Conservation (phyloP, 1,139 yeast genomes). For the Kodamaea derodonti region DNA sequence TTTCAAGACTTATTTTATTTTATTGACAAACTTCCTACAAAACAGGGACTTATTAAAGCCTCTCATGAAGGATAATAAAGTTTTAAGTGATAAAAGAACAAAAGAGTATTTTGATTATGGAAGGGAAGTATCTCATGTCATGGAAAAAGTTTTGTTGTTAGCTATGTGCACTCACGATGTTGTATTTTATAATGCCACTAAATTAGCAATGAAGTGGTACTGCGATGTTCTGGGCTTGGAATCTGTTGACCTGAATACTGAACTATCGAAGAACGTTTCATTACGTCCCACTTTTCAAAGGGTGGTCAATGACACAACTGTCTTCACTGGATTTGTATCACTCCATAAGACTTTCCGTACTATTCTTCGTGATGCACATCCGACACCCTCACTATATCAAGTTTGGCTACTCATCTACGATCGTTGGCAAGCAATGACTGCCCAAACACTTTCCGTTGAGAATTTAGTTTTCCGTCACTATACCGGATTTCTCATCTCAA, state of each 20-base stretch:
- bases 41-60: constrained; percentile 21
- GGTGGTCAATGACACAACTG: constrained; percentile 53
- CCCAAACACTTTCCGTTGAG: constrained; percentile 26
- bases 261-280: not conserved
- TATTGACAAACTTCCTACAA: constrained; percentile 30
- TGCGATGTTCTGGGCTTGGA: constrained; percentile 3
- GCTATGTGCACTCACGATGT: constrained; percentile 56
- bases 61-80: constrained; percentile 20
- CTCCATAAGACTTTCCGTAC: constrained; percentile 64
- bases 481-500: constrained; percentile 59
- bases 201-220: constrained; percentile 46
- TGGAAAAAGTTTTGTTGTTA: constrained; percentile 47
- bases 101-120: constrained; percentile 17
- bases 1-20: constrained; percentile 36
- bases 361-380: constrained; percentile 53
- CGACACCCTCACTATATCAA: constrained; percentile 57
- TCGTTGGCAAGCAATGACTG: constrained; percentile 44
- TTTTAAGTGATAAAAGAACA: constrained; percentile 20
- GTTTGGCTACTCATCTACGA: constrained; percentile 61
- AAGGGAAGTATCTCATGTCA: constrained; percentile 21
- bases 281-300: constrained; percentile 36
- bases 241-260: not conserved
- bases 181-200: constrained; percentile 52
- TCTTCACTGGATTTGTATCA: constrained; percentile 74
- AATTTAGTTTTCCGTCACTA: constrained; percentile 51